Evolutionary conservation across 2,329 filamentous ascomycete genomes (phyloP).

Genomic region (Cladorrhinum sp.): DNA sequence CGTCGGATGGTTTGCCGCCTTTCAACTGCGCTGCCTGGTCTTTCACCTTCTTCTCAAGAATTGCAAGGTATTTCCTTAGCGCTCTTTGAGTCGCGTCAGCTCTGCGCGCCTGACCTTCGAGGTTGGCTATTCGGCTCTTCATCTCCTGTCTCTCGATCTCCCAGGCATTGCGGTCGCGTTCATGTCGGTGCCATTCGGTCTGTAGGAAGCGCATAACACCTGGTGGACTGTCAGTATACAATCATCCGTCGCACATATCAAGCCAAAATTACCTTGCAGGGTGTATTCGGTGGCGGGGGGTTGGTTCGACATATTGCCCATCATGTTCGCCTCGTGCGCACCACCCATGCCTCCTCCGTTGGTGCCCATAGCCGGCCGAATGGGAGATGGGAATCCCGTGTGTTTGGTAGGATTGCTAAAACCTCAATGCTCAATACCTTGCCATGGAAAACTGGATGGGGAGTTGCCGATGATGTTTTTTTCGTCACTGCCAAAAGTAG

Average conservation of each 20-base stretch:
- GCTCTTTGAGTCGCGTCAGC: slow-evolving; percentile 86
- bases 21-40: slow-evolving; percentile 74
- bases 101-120: slow-evolving; percentile 85
- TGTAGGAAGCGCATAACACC: slow-evolving; percentile 99
- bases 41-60: slow-evolving; percentile 84
- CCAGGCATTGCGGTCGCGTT: slow-evolving; percentile 96
- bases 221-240: slow-evolving; percentile 34
- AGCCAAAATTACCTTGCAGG: slow-evolving; percentile 45
- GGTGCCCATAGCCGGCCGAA: slow-evolving; percentile 37
- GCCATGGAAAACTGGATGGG: neutral
- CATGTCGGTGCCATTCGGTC: slow-evolving; percentile 98
- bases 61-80: slow-evolving; percentile 82
- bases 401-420: neutral
- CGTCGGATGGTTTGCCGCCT: slow-evolving; percentile 43
- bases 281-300: slow-evolving; percentile 62
- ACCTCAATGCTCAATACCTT: slow-evolving; percentile 1
- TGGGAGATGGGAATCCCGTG: slow-evolving; percentile 5
- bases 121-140: slow-evolving; percentile 92
- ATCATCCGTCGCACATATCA: neutral
- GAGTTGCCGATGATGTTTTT: slow-evolving; percentile 4
- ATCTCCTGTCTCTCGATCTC: slow-evolving; percentile 99
- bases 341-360: slow-evolving; percentile 39
- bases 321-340: slow-evolving; percentile 47
- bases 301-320: slow-evolving; percentile 46
- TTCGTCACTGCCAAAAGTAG: slow-evolving; percentile 16